phyloP scores from a whole-genome alignment of 192 early-diverging fungal species.

The Coemansia umbellata region DNA sequence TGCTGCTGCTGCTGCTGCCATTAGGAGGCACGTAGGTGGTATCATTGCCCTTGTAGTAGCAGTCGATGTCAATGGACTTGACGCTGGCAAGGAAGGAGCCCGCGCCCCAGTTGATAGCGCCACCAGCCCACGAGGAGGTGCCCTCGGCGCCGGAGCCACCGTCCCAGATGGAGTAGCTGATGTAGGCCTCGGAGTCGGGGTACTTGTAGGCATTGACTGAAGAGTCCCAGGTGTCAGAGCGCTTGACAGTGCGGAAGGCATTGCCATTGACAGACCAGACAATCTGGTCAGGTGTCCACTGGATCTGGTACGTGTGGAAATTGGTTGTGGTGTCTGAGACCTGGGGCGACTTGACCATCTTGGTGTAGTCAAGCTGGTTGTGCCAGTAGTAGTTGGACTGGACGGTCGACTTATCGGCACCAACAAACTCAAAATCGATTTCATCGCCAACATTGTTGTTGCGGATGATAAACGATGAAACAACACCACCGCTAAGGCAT shows the following conservation, averaged over 20 bases:
- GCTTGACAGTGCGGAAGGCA: conserved; percentile 46
- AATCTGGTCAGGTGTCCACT: conserved; percentile 55
- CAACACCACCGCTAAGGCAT: conserved; percentile 48
- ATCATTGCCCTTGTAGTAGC: conserved; percentile 53
- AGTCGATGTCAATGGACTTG: conserved; percentile 53
- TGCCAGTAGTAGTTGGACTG: conserved; percentile 61
- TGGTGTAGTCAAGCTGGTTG: conserved; percentile 52
- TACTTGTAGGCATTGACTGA: conserved; percentile 42
- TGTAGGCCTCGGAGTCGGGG: conserved; percentile 44
- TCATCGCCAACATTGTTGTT: conserved; percentile 55
- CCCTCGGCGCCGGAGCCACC: conserved; percentile 52
- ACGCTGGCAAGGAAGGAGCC: conserved; percentile 47
- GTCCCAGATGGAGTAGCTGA: conserved; percentile 63
- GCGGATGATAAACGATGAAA: conserved; percentile 58
- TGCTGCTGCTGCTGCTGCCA: conserved; percentile 6
- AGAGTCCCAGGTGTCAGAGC: conserved; percentile 42
- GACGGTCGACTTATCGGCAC: conserved; percentile 47
- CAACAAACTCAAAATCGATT: conserved; percentile 63
- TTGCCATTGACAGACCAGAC: conserved; percentile 51
- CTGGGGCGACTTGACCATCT: conserved; percentile 36
- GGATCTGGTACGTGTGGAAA: conserved; percentile 55
- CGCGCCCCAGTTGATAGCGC: conserved; percentile 55
- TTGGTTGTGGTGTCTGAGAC: conserved; percentile 44
- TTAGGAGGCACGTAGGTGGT: conserved; percentile 44
- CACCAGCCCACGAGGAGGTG: conserved; percentile 58